phyloP scores from a whole-genome alignment of 495 filamentous ascomycete species.

The Trichoderma reesei region DNA sequence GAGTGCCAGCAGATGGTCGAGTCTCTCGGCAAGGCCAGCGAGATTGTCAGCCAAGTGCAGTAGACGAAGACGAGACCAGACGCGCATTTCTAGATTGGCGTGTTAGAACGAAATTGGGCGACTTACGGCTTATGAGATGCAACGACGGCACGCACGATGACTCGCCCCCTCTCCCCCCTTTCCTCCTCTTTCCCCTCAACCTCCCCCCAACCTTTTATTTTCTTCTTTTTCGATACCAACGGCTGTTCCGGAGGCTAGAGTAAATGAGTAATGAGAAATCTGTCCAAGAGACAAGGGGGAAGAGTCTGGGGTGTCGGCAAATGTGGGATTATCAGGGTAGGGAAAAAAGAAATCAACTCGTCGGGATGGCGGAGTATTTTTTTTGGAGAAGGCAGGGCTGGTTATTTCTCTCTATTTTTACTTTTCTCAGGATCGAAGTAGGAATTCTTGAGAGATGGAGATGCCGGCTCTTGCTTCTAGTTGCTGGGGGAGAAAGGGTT shows the following conservation, averaged over 20 bases:
- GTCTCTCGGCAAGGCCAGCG: constrained; percentile 71
- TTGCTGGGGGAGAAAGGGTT: background rate
- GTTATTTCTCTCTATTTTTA: too few relatives aligned
- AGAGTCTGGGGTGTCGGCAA: background rate
- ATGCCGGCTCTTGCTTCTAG: background rate
- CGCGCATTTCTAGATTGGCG: background rate
- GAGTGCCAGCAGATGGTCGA: constrained; percentile 99
- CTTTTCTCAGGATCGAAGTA: background rate
- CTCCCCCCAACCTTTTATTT: background rate
- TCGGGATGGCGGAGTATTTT: background rate
- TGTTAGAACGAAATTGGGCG: background rate
- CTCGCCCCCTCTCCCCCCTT: background rate
- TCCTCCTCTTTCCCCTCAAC: background rate
- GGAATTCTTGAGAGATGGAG: background rate
- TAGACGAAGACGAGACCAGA: constrained; percentile 28
- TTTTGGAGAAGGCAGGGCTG: background rate
- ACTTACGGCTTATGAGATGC: constrained; percentile 7
- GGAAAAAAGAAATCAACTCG: background rate
- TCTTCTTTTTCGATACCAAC: constrained; percentile 11
- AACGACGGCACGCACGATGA: background rate
- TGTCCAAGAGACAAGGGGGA: background rate
- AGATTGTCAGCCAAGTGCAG: constrained; percentile 97
- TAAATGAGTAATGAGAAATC: constrained; percentile 4
- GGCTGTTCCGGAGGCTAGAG: constrained; percentile 5
- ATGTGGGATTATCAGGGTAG: background rate